These are phyloP conservation scores for Niebla homalea DNA, from an alignment of 495 filamentous ascomycete species.

Conservation along the genomic window DNA sequence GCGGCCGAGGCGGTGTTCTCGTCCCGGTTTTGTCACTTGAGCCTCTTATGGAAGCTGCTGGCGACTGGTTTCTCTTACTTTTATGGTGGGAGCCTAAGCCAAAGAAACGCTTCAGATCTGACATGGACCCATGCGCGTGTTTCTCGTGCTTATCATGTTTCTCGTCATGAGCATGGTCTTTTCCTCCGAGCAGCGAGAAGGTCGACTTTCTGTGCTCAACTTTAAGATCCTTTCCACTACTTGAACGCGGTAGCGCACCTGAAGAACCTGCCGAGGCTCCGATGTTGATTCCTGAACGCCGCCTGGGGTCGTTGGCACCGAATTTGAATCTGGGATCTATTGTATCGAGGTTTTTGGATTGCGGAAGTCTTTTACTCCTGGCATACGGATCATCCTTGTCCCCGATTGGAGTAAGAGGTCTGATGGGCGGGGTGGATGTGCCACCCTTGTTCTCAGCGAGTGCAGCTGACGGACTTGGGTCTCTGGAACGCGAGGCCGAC, in stretches of 20 bases:
- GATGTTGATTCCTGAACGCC: constrained; percentile 18
- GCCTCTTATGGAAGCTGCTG: constrained; percentile 36
- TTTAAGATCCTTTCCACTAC: constrained; percentile 35
- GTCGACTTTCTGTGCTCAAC: constrained; percentile 31
- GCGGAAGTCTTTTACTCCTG: constrained; percentile 63
- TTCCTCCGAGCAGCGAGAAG: constrained; percentile 27
- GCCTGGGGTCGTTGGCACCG: constrained; percentile 41
- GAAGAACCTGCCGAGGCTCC: constrained; percentile 13
- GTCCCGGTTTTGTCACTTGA: constrained; percentile 25
- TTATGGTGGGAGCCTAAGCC: constrained; percentile 52
- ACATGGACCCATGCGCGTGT: constrained; percentile 75
- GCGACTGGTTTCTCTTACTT: constrained; percentile 52
- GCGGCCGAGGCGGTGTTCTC: constrained; percentile 43
- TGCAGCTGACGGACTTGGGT: background rate
- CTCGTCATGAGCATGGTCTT: constrained; percentile 36
- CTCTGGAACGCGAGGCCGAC: background rate
- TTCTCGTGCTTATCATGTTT: constrained; percentile 30
- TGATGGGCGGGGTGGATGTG: constrained; percentile 43
- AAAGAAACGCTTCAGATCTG: constrained; percentile 89
- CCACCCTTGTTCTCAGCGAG: constrained; percentile 38
- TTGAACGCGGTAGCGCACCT: constrained; percentile 24
- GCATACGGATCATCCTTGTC: constrained; percentile 84
- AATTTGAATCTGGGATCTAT: constrained; percentile 86
- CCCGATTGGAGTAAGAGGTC: constrained; percentile 65
- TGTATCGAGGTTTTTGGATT: constrained; percentile 48